Base-by-base conservation (phyloP, 1,284 basidiomycete genomes). In the Rhodotorula sp. region DNA sequence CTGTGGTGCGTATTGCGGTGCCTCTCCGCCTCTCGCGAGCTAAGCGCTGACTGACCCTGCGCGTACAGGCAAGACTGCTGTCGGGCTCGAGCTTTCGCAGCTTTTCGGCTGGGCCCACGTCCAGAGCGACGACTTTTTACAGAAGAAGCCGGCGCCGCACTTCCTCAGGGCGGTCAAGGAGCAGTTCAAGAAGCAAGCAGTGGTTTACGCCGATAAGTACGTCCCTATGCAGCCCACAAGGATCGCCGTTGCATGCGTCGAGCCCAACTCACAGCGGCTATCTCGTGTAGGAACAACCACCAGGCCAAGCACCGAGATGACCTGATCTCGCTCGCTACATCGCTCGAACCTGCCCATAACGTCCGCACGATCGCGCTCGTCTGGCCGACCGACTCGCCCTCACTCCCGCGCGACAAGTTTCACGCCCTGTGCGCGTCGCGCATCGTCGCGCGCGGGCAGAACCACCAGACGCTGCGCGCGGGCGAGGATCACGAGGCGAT, bases 161-260 rank as follows among this genome's bases (percentile, higher is more conserved):
- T 99, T 99, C 82, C 82, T 95, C 66, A 87, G 85, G 76, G 93
- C 91, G 72, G 89, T 97, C 50, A 81, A 84, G 14, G 80, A 84
- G 0, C 83, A 91, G 2, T 84, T 96, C 34, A 80, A 86, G 67
- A 85, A 80, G 0, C 82, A 91, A 65, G 85, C 91, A 66, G 87
- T 95, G 0, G 94, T 97, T 16, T 91, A 91, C 72, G 93, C 93
- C 25, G 94, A 97, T 82, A 91, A 90, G 92, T 92, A 78, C 64
- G 87, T 80, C 3, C 17, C 25, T 42, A 14, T 27, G 34, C 34
- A 34, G 34, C 34, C 34, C 34, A 34, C 34, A 5, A 34, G 34
- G 5, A 34, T 21, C 3, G 7, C 58, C 10, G 45, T 27, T 27
- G 25, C 2, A 3, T 8, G 4, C 49, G 54, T 23, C 34, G 13